Evolutionary conservation across 106 monocot species (phyloP).

Genomic region (Dioscorea alata): DNA sequence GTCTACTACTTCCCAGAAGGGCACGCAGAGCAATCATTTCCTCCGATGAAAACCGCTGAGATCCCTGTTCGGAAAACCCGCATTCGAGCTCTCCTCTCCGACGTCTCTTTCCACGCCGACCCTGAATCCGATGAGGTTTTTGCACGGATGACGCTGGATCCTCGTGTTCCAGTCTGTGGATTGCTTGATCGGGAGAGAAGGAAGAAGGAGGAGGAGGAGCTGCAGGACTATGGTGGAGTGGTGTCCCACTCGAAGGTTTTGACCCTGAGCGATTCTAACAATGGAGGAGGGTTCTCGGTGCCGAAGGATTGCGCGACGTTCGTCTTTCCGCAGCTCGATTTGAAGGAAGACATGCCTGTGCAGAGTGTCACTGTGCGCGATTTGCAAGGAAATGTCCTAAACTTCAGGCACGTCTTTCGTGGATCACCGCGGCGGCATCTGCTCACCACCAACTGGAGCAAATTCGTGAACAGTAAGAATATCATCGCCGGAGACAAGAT

Average conservation of each 20-base stretch:
- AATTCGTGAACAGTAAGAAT: constrained; percentile 58
- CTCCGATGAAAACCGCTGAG: constrained; percentile 2
- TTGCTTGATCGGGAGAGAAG: neutral
- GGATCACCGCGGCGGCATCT: constrained; percentile 66
- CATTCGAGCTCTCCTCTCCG: constrained; percentile 20
- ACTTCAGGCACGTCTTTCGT: constrained; percentile 68
- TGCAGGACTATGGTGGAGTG: neutral
- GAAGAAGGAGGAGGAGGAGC: neutral
- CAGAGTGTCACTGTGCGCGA: constrained; percentile 40
- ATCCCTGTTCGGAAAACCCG: neutral
- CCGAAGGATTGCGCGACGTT: constrained; percentile 55
- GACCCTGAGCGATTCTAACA: constrained; percentile 75
- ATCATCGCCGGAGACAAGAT: constrained; percentile 58
- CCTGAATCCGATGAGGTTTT: constrained; percentile 35
- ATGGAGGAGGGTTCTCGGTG: constrained; percentile 77
- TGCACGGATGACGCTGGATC: constrained; percentile 17
- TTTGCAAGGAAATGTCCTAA: constrained; percentile 34
- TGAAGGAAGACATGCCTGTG: constrained; percentile 21
- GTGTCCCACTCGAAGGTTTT: constrained; percentile 3
- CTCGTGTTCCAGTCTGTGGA: neutral
- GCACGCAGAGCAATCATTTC: constrained; percentile 38
- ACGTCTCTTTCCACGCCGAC: constrained; percentile 31
- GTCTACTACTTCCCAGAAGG: constrained; percentile 60
- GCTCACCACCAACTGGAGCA: constrained; percentile 71
- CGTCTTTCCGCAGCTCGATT: constrained; percentile 49